Base-by-base conservation (phyloP, 2,329 filamentous ascomycete species). In the Byssothecium circinans region DNA sequence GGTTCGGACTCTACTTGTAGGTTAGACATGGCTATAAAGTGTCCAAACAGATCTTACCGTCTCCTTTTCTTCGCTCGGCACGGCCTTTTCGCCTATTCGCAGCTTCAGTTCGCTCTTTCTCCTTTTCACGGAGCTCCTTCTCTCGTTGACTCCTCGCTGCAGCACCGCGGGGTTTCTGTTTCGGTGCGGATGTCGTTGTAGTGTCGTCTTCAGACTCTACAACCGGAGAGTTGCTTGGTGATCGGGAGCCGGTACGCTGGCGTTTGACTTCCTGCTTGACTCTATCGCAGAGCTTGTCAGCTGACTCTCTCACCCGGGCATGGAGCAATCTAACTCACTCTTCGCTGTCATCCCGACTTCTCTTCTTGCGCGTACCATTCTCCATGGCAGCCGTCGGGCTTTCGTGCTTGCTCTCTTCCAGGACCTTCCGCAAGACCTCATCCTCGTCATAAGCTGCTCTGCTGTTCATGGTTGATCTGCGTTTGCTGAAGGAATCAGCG, bases 391-490 rank as follows among this genome's bases (percentile, higher is more conserved):
- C 76, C 11, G 76, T 72, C 39, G 79, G 77, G 10, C 81, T 84
- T 35, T 95, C 89, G 64, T 89, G 86, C 73, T 91, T 96, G 76
- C 94, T 99, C 52, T 95, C 91, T 70, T 97, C 92, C 60, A 99
- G 91, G 23, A 92, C 94, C 57, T 88, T 84, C 45, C 91, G 84
- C 32, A 99, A 72, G 62, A 91, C 86, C 68, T 95, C 90, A 60
- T 95, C 91, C 72, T 99, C 94, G 56, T 97, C 91, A 61, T 97
- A 97, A 18, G 91, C 92, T 34, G 92, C 91, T 53, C 92, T 85
- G 69, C 94, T 99, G 67, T 97, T 96, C 90, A 97, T 96, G 6
- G 94, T 99, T 17, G 91, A 96, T 22, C 94, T 83, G 50, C 94
- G 84, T 70, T 96, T 97, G 30, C 86, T 84, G 43, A 82, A 80